Conservation (phyloP, 2,329 filamentous ascomycete species). For the Claviceps monticola region DNA sequence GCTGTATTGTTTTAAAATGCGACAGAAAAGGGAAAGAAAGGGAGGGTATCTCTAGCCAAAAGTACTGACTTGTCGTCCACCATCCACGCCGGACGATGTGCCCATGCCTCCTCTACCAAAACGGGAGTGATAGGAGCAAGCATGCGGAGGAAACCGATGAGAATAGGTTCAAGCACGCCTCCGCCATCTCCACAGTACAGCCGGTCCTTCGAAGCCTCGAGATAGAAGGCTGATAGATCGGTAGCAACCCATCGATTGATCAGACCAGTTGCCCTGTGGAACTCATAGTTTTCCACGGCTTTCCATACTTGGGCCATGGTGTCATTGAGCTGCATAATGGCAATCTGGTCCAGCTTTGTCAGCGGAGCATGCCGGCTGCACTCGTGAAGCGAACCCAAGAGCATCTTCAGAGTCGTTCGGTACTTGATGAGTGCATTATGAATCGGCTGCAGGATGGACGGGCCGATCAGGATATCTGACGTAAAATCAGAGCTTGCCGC, state of each 20-base stretch:
- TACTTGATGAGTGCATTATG: slow-evolving; percentile 74
- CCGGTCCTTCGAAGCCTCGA: slow-evolving; percentile 83
- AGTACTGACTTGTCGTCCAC: slow-evolving; percentile 29
- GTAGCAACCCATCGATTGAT: slow-evolving; percentile 72
- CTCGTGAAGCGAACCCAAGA: slow-evolving; percentile 60
- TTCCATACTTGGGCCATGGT: slow-evolving; percentile 50
- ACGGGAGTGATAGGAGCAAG: slow-evolving; percentile 69
- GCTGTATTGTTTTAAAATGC: not conserved
- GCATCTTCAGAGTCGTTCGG: slow-evolving; percentile 78
- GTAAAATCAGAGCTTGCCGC: slow-evolving; percentile 87
- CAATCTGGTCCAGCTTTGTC: slow-evolving; percentile 56
- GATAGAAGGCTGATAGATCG: slow-evolving; percentile 84
- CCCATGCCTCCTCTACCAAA: slow-evolving; percentile 81
- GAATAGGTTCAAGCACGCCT: slow-evolving; percentile 51
- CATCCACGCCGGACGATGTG: slow-evolving; percentile 55
- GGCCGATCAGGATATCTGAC: slow-evolving; percentile 69
- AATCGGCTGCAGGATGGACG: slow-evolving; percentile 60
- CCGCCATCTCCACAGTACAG: slow-evolving; percentile 69
- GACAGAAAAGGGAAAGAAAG: slow-evolving; percentile 5
- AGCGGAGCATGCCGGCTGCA: slow-evolving; percentile 36
- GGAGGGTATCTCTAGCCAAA: not conserved
- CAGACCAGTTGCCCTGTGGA: slow-evolving; percentile 59
- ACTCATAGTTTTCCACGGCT: slow-evolving; percentile 61
- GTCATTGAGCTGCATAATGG: slow-evolving; percentile 57
- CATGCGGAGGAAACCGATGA: slow-evolving; percentile 61